Conservation (phyloP, 129 eudicot genomes). For the Flaveria robusta region DNA sequence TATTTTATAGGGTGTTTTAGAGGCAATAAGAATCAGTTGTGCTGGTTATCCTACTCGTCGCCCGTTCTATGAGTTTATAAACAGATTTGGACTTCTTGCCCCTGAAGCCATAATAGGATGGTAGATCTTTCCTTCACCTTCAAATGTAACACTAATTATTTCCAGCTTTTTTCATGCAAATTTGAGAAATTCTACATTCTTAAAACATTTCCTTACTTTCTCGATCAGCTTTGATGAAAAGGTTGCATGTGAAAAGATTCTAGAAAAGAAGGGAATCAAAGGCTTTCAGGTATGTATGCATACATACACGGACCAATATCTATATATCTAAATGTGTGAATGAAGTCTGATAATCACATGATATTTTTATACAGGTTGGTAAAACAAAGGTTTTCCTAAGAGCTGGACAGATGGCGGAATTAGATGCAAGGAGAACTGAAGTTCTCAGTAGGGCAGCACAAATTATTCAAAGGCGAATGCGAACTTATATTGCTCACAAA, state of each 20-base stretch:
- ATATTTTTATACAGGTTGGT: conserved; percentile 68
- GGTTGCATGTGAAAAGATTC: conserved; percentile 69
- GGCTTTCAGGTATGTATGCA: conserved; percentile 76
- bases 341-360: conserved; percentile 6
- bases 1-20: conserved; percentile 79
- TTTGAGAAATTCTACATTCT: conserved; percentile 1
- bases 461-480: conserved; percentile 66
- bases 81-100: conserved; percentile 97
- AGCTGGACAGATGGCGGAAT: conserved; percentile 99
- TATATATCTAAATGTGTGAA: conserved; percentile 9
- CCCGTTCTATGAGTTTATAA: conserved; percentile 87
- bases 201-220: conserved; percentile 23
- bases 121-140: conserved; percentile 51
- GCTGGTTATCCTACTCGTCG: conserved; percentile 99
- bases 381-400: conserved; percentile 92
- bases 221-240: conserved; percentile 83
- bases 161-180: conserved; percentile 1
- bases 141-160: conserved; percentile 24
- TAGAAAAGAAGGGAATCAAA: conserved; percentile 85
- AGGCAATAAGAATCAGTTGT: conserved; percentile 99
- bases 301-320: background rate
- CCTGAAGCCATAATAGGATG: conserved; percentile 69
- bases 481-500: conserved; percentile 81
- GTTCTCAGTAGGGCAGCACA: conserved; percentile 86
- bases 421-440: conserved; percentile 93